Conservation (phyloP, 2,329 filamentous ascomycete genomes). For the Diatrype stigma region DNA sequence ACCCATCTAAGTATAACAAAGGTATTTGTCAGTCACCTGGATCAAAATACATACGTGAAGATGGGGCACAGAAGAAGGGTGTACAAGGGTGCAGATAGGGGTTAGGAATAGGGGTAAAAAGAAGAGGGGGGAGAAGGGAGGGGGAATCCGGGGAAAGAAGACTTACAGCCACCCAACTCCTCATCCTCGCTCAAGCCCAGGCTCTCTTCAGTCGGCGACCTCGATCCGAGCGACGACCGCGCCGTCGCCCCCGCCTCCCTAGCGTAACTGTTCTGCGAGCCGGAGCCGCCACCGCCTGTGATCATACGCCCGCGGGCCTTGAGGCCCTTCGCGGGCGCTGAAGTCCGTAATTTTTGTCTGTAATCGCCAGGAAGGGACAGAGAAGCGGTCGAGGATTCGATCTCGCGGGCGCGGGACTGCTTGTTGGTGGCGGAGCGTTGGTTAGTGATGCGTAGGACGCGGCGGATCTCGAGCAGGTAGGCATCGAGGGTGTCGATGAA, state of each 20-base stretch:
- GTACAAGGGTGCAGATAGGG: too few relatives aligned
- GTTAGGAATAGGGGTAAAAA: not conserved
- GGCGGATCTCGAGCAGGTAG: conserved; percentile 86
- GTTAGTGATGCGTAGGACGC: conserved; percentile 69
- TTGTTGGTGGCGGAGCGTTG: conserved; percentile 38
- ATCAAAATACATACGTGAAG: conserved; percentile 1
- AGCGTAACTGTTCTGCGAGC: too few relatives aligned
- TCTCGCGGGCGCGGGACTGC: conserved; percentile 50
- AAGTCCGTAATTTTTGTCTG: not conserved
- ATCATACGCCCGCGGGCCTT: conserved; percentile 75
- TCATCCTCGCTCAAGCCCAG: conserved; percentile 75
- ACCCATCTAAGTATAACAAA: conserved; percentile 72
- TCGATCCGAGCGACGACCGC: conserved; percentile 42
- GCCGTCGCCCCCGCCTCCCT: too few relatives aligned
- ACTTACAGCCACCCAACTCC: conserved; percentile 89
- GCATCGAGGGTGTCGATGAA: conserved; percentile 86
- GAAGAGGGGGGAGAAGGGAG: not conserved
- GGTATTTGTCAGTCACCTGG: conserved; percentile 11
- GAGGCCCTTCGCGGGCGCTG: conserved; percentile 36
- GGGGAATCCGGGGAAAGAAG: conserved; percentile 11
- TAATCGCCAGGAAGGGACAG: too few relatives aligned
- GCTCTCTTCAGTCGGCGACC: conserved; percentile 65
- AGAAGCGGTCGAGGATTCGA: conserved; percentile 35
- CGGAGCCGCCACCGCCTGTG: conserved; percentile 27
- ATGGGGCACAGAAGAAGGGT: too few relatives aligned